phyloP scores from a whole-genome alignment of 306 rosid genomes.

The Geum urbanum region DNA sequence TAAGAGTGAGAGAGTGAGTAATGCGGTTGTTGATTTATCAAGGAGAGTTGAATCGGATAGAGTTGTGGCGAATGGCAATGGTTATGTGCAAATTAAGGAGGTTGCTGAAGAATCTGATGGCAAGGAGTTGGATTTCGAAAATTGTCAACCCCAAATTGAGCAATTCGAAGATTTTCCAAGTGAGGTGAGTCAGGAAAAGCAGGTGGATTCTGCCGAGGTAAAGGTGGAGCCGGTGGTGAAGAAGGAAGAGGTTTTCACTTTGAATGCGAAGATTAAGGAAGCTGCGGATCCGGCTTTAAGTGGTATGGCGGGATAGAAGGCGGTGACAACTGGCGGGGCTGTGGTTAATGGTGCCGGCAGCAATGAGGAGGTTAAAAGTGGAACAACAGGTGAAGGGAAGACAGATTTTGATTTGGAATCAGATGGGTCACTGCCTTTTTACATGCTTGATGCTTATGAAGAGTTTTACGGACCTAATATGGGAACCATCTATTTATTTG shows the following conservation, averaged over 20 bases:
- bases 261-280: conserved; percentile 71
- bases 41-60: conserved; percentile 16
- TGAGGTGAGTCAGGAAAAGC: conserved; percentile 35
- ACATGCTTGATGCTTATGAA: conserved; percentile 75
- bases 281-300: conserved; percentile 51
- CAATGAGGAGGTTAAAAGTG: conserved; percentile 28
- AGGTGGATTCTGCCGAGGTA: conserved; percentile 28
- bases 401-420: conserved; percentile 47
- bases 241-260: conserved; percentile 44
- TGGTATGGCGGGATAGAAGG: conserved; percentile 80
- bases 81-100: conserved; percentile 25
- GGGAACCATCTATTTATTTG: conserved; percentile 83
- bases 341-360: conserved; percentile 6
- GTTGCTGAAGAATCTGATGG: conserved; percentile 22
- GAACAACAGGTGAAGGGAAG: conserved; percentile 34
- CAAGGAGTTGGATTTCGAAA: conserved; percentile 19
- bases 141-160: conserved; percentile 14
- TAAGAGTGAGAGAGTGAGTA: conserved; percentile 26
- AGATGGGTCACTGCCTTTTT: conserved; percentile 70
- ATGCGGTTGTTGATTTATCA: conserved; percentile 19
- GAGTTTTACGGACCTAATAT: conserved; percentile 72
- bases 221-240: conserved; percentile 32
- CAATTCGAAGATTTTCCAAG: conserved; percentile 22
- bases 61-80: conserved; percentile 19
- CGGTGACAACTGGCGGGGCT: conserved; percentile 44